Evolutionary conservation across 495 filamentous ascomycete genomes (phyloP), one percentile per base, ranked within the genome.

Genomic region (Aspergillus panamensis): DNA sequence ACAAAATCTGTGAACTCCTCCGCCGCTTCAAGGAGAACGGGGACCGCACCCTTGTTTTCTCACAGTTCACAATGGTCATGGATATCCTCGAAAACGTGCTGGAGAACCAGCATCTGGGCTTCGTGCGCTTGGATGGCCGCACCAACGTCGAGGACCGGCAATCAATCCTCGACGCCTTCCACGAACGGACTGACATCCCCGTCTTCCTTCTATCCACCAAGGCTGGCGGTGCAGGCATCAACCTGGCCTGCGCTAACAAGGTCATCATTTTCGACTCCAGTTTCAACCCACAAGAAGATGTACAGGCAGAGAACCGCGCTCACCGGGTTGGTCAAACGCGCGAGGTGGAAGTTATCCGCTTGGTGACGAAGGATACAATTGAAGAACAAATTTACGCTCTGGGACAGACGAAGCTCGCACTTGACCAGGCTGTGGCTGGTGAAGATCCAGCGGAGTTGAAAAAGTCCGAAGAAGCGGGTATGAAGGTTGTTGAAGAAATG

Each of bases 241-340:
- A 98, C 72, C 70, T 98, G 32, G 90, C 91, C 12, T 89, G 86
- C 42, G 95, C 94, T 3, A 97, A 97, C 74, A 97, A 96, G 77
- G 92, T 98, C 58, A 83, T 98, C 69, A 93, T 98, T 65, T 97
- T 97, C 66, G 94, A 98, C 71, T 89, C 88, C 51, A 87, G 83
- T 30, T 97, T 97, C 72, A 98, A 98, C 63, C 94, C 94, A 0
- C 94, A 98, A 69, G 92, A 97, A 55, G 94, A 98, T 66, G 81
- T 94, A 1, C 94, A 98, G 69, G 94, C 94, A 0, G 92, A 96
- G 73, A 97, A 98, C 67, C 88, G 94, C 17, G 94, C 94, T 1
- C 94, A 98, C 74, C 85, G 94, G 4, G 89, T 98, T 10, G 95
- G 94, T 1, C 94, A 98, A 70, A 92, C 80, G 8, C 75, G 89